A percentile compares a stretch with the other conserved stretches of the same genome.
These are phyloP conservation scores for Dothistroma pini DNA, from an alignment of 2,329 filamentous ascomycete species.

Conservation along the genomic window DNA sequence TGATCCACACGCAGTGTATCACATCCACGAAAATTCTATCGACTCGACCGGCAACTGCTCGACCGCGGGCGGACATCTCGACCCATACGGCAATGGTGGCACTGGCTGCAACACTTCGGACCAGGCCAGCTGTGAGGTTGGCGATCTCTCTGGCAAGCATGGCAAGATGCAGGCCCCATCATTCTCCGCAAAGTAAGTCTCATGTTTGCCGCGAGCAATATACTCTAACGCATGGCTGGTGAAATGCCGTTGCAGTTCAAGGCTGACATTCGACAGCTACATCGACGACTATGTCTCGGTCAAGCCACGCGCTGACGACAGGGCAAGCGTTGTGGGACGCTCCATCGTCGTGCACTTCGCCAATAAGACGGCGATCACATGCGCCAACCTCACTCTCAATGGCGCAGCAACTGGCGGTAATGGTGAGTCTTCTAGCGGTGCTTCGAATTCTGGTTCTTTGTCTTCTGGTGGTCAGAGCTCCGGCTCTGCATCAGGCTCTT, in stretches of 20 bases:
- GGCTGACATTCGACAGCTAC: slow-evolving; percentile 36
- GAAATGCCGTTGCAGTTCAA: not conserved
- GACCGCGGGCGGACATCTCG: slow-evolving; percentile 40
- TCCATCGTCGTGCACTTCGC: slow-evolving; percentile 53
- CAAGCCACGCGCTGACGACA: slow-evolving; percentile 27
- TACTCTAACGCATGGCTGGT: not conserved
- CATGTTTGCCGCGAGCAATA: not conserved
- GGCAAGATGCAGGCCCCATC: slow-evolving; percentile 36
- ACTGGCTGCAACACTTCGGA: slow-evolving; percentile 37
- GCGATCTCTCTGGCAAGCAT: slow-evolving; percentile 46
- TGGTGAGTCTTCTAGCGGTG: slow-evolving; percentile 3
- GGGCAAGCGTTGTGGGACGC: slow-evolving; percentile 49
- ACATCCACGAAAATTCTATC: slow-evolving; percentile 44
- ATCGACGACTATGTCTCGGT: slow-evolving; percentile 51
- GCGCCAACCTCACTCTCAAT: slow-evolving; percentile 51
- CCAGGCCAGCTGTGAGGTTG: slow-evolving; percentile 42
- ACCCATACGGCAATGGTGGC: slow-evolving; percentile 42
- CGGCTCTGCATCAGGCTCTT: slow-evolving; percentile 4
- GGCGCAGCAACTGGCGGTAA: slow-evolving; percentile 17
- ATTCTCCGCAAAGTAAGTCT: slow-evolving; percentile 32
- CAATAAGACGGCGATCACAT: slow-evolving; percentile 54
- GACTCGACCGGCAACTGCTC: slow-evolving; percentile 44
- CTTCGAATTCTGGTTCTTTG: slow-evolving; percentile 9
- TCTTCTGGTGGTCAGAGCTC: slow-evolving; percentile 8
- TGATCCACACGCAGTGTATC: slow-evolving; percentile 37